phyloP scores from a whole-genome alignment of 164 flowering plant species.

The Warburgia ugandensis region DNA sequence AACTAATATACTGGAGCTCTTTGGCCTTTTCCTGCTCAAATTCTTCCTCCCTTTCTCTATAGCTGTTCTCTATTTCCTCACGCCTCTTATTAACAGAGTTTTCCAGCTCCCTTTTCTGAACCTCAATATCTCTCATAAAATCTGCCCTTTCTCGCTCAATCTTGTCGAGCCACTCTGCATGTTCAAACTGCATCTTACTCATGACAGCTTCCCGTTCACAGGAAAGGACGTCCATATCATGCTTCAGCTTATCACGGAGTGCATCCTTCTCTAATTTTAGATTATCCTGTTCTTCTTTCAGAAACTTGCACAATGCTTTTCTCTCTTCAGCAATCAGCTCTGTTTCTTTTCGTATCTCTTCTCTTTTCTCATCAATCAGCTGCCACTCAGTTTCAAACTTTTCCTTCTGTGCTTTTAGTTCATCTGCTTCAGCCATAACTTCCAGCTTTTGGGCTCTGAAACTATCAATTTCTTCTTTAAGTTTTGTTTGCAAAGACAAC shows the following conservation, averaged over 20 bases:
- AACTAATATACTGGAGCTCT: conserved; percentile 46
- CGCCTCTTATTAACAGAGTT: conserved; percentile 49
- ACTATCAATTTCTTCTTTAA: conserved; percentile 82
- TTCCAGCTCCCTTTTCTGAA: conserved; percentile 69
- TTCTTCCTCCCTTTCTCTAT: conserved; percentile 53
- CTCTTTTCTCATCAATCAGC: conserved; percentile 78
- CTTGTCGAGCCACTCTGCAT: conserved; percentile 68
- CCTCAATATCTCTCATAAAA: conserved; percentile 57
- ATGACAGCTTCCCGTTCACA: conserved; percentile 64
- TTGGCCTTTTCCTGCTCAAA: conserved; percentile 66
- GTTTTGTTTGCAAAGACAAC: conserved; percentile 50
- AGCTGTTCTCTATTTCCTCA: conserved; percentile 68
- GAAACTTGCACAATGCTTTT: conserved; percentile 32
- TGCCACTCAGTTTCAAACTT: conserved; percentile 94
- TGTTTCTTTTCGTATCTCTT: conserved; percentile 56
- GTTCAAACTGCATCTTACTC: conserved; percentile 58
- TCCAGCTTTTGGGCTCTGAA: conserved; percentile 65
- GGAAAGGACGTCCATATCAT: conserved; percentile 51
- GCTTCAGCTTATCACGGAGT: conserved; percentile 50
- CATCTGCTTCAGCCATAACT: conserved; percentile 60
- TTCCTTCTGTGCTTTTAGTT: conserved; percentile 66
- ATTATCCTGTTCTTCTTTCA: conserved; percentile 76
- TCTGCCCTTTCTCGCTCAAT: conserved; percentile 75
- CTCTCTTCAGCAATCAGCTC: conserved; percentile 58
- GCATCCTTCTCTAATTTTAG: conserved; percentile 60